These are phyloP conservation scores for Sporisorium iseilematis-ciliati DNA, from an alignment of 1,284 basidiomycete genomes.

Conservation along the genomic window DNA sequence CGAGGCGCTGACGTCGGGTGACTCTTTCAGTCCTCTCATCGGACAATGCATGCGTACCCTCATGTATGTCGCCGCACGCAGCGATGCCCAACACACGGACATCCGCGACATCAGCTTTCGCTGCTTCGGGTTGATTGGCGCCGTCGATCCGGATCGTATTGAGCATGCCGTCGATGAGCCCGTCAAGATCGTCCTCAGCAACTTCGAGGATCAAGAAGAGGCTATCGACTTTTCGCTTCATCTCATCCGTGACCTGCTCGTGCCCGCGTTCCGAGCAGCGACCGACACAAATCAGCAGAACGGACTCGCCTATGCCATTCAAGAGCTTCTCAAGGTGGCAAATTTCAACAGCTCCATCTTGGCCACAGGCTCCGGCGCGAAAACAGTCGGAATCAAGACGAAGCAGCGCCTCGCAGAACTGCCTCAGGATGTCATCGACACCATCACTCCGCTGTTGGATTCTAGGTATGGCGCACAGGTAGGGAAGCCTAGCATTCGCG, in stretches of 20 bases:
- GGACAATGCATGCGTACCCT: slow-evolving; percentile 80
- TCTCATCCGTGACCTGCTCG: slow-evolving; percentile 86
- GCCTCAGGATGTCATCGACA: slow-evolving; percentile 87
- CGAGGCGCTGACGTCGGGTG: slow-evolving; percentile 68
- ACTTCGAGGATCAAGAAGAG: slow-evolving; percentile 86
- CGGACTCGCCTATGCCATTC: slow-evolving; percentile 89
- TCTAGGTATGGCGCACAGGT: slow-evolving; percentile 63
- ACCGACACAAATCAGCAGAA: slow-evolving; percentile 93
- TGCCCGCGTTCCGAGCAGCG: slow-evolving; percentile 91
- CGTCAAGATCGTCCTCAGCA: slow-evolving; percentile 81
- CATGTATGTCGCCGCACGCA: slow-evolving; percentile 79
- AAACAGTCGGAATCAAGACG: slow-evolving; percentile 74
- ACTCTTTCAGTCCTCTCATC: slow-evolving; percentile 83
- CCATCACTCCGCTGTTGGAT: slow-evolving; percentile 80
- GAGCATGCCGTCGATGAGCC: slow-evolving; percentile 77
- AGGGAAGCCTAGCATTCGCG: slow-evolving; percentile 39
- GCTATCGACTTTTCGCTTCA: slow-evolving; percentile 84
- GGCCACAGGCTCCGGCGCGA: slow-evolving; percentile 65
- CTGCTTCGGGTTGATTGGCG: slow-evolving; percentile 93
- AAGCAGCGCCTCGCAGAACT: slow-evolving; percentile 79
- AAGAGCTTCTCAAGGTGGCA: slow-evolving; percentile 90
- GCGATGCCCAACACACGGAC: slow-evolving; percentile 74
- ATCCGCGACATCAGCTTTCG: slow-evolving; percentile 79
- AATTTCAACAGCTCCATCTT: slow-evolving; percentile 83
- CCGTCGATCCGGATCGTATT: slow-evolving; percentile 94